These are phyloP conservation scores for Amphicarpaea edgeworthii DNA, from an alignment of 306 rosid genomes.

Conservation along the genomic window DNA sequence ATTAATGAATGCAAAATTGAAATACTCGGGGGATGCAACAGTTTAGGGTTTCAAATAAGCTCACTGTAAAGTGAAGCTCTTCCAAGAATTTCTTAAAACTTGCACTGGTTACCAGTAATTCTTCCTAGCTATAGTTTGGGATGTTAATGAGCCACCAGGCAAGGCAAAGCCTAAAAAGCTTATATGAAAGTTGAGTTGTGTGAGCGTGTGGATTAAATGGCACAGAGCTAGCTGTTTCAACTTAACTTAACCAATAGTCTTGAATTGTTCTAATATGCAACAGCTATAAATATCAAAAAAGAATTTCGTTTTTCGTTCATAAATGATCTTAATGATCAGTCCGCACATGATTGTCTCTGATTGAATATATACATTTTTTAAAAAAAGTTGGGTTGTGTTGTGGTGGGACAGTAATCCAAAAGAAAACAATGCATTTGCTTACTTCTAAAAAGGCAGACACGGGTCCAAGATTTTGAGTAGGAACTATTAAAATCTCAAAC, in stretches of 20 bases:
- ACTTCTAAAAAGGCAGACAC: conserved; percentile 33
- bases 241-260: too few relatives aligned
- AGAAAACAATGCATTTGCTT: conserved; percentile 36
- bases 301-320: too few relatives aligned
- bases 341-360: too few relatives aligned
- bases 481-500: conserved; percentile 3
- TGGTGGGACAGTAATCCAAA: conserved; percentile 44
- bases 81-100: conserved; percentile 1
- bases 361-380: too few relatives aligned
- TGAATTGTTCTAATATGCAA: too few relatives aligned
- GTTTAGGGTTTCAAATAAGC: neutral
- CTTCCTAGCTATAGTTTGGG: conserved; percentile 31
- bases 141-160: neutral
- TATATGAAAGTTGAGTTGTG: neutral
- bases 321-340: too few relatives aligned
- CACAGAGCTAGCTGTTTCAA: too few relatives aligned
- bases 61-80: neutral
- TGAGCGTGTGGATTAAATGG: too few relatives aligned
- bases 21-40: neutral
- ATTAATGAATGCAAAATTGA: neutral
- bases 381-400: neutral
- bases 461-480: conserved; percentile 25
- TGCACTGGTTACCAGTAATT: neutral
- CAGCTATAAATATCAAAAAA: too few relatives aligned
- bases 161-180: conserved; percentile 6